Conservation (phyloP, 164 flowering plant genomes). For the Echeveria elegans region DNA sequence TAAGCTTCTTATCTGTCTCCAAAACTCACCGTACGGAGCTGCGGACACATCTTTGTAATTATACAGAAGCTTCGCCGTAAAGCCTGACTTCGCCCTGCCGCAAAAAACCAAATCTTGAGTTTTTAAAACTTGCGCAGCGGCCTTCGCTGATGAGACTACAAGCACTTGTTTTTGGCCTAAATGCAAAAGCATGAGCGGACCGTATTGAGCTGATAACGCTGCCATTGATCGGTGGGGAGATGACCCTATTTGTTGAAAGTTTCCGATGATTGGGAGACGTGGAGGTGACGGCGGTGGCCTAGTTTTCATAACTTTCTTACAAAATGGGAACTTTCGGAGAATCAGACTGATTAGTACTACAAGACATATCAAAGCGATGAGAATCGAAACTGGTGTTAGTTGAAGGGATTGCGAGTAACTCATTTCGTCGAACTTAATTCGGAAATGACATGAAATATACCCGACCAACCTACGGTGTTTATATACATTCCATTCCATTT, state of each 20-base stretch:
- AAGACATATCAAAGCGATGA: not conserved
- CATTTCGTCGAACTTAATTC: not conserved
- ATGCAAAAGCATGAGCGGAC: conserved; percentile 8
- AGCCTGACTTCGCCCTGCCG: not conserved
- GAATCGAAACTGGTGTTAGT: not conserved
- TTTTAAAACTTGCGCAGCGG: not conserved
- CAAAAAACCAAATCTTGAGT: conserved; percentile 4
- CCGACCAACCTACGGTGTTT: not conserved
- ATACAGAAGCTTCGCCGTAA: not conserved
- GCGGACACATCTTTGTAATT: conserved; percentile 1
- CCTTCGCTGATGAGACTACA: conserved; percentile 4
- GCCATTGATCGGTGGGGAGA: conserved; percentile 4
- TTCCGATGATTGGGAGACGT: conserved; percentile 7
- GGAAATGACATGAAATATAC: conserved; percentile 1
- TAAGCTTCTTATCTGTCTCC: conserved; percentile 8
- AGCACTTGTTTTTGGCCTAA: not conserved
- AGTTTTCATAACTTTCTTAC: not conserved
- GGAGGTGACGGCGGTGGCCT: conserved; percentile 3
- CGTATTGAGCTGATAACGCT: conserved; percentile 6
- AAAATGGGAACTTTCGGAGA: not conserved
- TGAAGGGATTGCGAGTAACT: not conserved
- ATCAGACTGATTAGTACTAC: not conserved
- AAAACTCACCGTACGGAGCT: conserved; percentile 8
- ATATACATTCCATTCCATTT: not conserved
- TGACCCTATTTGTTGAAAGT: conserved; percentile 9